These are phyloP conservation scores for Fusarium hainanense DNA, from an alignment of 2,329 filamentous ascomycete genomes.

Conservation along the genomic window DNA sequence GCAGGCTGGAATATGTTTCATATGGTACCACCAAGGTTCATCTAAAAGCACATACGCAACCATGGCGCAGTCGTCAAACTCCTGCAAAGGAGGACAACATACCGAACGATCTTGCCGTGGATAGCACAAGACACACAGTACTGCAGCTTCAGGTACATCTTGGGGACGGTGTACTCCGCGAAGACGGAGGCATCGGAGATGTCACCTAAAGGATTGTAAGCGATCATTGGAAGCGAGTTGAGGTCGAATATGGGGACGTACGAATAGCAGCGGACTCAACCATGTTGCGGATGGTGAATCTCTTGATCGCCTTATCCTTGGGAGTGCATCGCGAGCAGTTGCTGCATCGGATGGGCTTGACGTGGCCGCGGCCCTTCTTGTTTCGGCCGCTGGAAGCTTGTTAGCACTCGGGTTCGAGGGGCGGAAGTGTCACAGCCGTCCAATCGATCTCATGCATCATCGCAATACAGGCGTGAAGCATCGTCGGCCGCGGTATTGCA, in stretches of 20 bases:
- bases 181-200: constrained; percentile 99
- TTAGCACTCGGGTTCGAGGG: constrained; percentile 30
- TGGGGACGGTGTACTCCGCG: constrained; percentile 98
- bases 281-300: constrained; percentile 99
- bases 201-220: constrained; percentile 76
- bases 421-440: background rate
- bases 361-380: constrained; percentile 99
- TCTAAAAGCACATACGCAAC: constrained; percentile 63
- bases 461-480: constrained; percentile 18
- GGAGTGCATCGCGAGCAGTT: constrained; percentile 86
- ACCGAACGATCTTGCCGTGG: constrained; percentile 99
- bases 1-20: constrained; percentile 50
- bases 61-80: constrained; percentile 67
- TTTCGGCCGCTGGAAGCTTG: constrained; percentile 81
- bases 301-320: constrained; percentile 99
- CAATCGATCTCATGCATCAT: constrained; percentile 26
- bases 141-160: constrained; percentile 99
- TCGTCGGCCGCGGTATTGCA: constrained; percentile 27
- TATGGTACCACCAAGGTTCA: constrained; percentile 69
- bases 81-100: constrained; percentile 70
- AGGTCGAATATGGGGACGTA: constrained; percentile 65
- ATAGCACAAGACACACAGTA: constrained; percentile 99
- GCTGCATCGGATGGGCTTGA: constrained; percentile 93
- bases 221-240: constrained; percentile 5
- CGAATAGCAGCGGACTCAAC: constrained; percentile 99